Base-by-base conservation (phyloP, 1,139 yeast genomes). In the Saccharomyces pastorianus region DNA sequence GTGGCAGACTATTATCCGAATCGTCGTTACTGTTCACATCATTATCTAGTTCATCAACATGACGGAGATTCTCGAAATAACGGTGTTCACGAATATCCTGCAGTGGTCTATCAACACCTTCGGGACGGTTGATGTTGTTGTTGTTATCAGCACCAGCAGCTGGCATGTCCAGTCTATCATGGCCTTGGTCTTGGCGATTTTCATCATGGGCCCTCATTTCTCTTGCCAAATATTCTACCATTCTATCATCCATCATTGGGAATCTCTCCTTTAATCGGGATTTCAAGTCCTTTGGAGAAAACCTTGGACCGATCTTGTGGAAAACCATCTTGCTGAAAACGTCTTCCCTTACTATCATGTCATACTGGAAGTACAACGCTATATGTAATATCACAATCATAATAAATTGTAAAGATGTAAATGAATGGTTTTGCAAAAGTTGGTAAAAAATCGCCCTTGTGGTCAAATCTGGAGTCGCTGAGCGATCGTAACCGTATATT, bases 341-440 rank as follows among this genome's bases (percentile, higher is more conserved):
- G 49, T 82, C 82, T 65, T 85, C 93, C 53, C 83, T 72, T 0
- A 81, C 80, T n/a, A 85, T 85, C 82, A 86, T 82, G 62, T 84
- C 90, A 64, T 83, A 85, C 57, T 80, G 83, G 46, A 82, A 73
- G 63, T 81, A 80, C 6, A 82, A 58, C 1, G 82, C 79, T 28
- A 79, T 63, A 56, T 76, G 78, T 34, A 79, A 69, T 6, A 74
- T 61, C 5, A 80, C 66, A 26, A 75, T 73, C 47, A 76, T 53
- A 1, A 62, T 25, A 4, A 71, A 58, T 27, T 67, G 69, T 11
- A 61, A 31, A 1, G 64, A 34, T 0, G 74, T 62, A 34, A 62
- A 63, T 28, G 62, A 50, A 49, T 63, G 63, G 14, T 62, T 60
- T 6, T 50, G 51, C 5, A 64, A 46, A 2, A 64, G 50, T 23